Evolutionary conservation across 306 rosid species (phyloP).

Genomic region (Vigna trinervia): DNA sequence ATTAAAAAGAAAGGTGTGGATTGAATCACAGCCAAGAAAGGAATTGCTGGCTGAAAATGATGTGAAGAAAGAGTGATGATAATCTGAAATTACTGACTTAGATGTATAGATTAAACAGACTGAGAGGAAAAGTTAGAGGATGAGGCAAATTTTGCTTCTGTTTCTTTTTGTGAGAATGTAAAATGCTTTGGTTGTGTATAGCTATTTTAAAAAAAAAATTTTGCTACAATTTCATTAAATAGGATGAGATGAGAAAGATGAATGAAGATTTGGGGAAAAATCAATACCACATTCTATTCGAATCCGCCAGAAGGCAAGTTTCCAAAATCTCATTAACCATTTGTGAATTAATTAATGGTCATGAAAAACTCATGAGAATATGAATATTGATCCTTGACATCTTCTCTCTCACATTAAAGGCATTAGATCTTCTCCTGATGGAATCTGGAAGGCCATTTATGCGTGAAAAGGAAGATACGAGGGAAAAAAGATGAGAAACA

Average conservation of each 20-base stretch:
- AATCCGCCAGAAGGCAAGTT: no score
- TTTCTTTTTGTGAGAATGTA: background rate
- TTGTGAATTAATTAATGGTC: no score
- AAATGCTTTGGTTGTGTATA: background rate
- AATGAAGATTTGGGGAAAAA: no score
- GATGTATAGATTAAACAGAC: background rate
- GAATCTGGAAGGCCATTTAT: no score
- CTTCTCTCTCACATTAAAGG: no score
- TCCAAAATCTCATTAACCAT: no score
- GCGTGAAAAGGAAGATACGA: no score
- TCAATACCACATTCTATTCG: no score
- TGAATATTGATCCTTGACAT: no score
- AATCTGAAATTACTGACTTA: slow-evolving; percentile 2
- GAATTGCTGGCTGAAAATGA: background rate
- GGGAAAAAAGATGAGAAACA: no score
- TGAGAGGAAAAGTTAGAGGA: background rate
- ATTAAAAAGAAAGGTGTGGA: slow-evolving; percentile 11
- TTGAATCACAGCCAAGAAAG: background rate
- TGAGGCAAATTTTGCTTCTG: background rate
- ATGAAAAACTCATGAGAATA: no score
- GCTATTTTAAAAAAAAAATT: background rate
- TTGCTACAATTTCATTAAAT: background rate
- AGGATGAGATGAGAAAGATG: background rate
- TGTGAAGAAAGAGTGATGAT: background rate
- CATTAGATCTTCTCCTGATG: no score